These are phyloP conservation scores for Hemisphaericaspora xylofermentans DNA, from an alignment of 1,139 yeast genomes.

Conservation along the genomic window DNA sequence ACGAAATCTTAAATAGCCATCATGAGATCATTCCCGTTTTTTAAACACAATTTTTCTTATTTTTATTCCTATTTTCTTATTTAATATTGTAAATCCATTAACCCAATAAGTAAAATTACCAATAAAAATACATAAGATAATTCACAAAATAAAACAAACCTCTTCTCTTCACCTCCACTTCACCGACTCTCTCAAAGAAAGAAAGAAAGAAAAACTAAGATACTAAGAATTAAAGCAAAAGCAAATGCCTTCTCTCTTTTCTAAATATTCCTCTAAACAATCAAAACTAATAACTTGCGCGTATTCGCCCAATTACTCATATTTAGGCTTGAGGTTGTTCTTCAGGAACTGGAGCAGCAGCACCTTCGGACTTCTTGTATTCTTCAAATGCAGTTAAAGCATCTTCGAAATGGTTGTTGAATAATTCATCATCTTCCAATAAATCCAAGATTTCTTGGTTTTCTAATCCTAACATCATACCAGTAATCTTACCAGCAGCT, in stretches of 20 bases:
- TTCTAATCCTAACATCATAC: constrained; percentile 97
- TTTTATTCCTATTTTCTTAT: constrained; percentile 7
- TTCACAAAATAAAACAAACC: constrained; percentile 20
- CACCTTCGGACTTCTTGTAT: constrained; percentile 53
- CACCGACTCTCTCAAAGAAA: constrained; percentile 5
- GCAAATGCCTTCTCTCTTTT: neutral
- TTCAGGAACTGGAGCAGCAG: constrained; percentile 24
- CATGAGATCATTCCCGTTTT: too few species aligned
- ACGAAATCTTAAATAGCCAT: too few species aligned
- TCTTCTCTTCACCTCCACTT: constrained; percentile 4
- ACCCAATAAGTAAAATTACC: constrained; percentile 23
- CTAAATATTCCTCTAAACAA: neutral
- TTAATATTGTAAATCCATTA: constrained; percentile 25
- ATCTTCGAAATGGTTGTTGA: constrained; percentile 90
- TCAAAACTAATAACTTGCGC: neutral
- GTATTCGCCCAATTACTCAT: neutral
- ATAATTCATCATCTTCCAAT: constrained; percentile 85
- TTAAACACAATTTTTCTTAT: constrained; percentile 2
- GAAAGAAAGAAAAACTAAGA: constrained; percentile 9
- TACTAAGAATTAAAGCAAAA: neutral
- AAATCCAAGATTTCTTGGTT: constrained; percentile 86
- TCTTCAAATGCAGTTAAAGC: constrained; percentile 93
- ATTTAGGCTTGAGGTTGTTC: constrained; percentile 24
- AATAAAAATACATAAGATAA: constrained; percentile 29
- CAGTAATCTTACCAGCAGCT: constrained; percentile 98